Evolutionary conservation across 2,329 filamentous ascomycete species (phyloP), one percentile per base, ranked within the genome.

Genomic region (Gaeumannomyces tritici): DNA sequence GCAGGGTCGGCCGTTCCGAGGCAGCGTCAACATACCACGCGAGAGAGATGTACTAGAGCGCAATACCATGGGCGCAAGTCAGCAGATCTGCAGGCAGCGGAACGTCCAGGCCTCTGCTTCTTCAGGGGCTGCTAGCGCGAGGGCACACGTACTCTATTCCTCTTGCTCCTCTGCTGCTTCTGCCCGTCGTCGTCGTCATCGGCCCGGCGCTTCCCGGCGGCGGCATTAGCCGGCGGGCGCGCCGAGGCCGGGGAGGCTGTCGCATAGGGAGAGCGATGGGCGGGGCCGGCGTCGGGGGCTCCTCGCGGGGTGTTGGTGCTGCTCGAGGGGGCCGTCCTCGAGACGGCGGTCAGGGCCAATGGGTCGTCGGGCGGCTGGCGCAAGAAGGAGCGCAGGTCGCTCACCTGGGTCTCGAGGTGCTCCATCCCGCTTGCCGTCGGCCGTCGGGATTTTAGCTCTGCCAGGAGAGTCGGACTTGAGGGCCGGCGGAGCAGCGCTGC

Each of bases 111-210:
- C 11, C 11, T n/a, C n/a, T n/a, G n/a, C n/a, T 12, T 35, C 12
- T 35, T 35, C 33, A 18, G 13, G 6, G 33, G 18, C 33, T 5
- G 33, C 18, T 5, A 15, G 4, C 6, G 18, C 33, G 18, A 15
- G 33, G 33, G 4, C 13, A 12, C 27, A 79, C 79, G 74, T 67
- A 83, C 81, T 70, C 83, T 74, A 66, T 86, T 86, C 64, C 83
- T 79, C 70, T 86, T 86, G 71, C 81, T 85, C 67, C 83, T 74
- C 72, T 83, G 83, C 73, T 82, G 80, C 71, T 80, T 83, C 24
- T 72, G 68, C 18, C 65, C 66, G 18, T 67, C 67, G 0, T 73
- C 77, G 54, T 80, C 79, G 51, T 78, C 77, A 12, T 76, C 70
- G 21, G 73, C 74, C 71, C 73, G 74, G 47, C 74, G 70, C 69